These are phyloP conservation scores for Phytophthora aleatoria DNA, from an alignment of 352 stramenopile species.

Conservation along the genomic window DNA sequence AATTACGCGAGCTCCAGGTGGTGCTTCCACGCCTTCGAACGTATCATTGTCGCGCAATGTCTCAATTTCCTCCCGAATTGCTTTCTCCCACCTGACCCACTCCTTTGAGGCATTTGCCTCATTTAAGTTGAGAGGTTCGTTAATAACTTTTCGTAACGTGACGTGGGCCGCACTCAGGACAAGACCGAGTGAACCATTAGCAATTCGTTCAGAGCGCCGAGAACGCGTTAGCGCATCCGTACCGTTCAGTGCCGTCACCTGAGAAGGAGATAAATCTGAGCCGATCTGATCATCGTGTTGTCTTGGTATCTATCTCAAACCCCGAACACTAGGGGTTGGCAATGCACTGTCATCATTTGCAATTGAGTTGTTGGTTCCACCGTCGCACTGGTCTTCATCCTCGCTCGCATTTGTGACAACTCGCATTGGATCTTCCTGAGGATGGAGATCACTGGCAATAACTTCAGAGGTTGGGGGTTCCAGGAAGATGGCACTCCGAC, in stretches of 20 bases:
- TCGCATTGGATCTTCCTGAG: too few relatives aligned
- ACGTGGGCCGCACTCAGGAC: background rate
- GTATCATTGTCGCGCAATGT: conserved; percentile 8
- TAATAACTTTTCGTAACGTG: background rate
- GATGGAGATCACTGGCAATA: too few relatives aligned
- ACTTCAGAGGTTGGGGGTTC: too few relatives aligned
- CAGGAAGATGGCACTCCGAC: too few relatives aligned
- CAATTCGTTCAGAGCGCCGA: background rate
- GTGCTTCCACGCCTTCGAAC: conserved; percentile 12
- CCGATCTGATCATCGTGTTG: too few relatives aligned
- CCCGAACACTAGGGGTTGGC: too few relatives aligned
- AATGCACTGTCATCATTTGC: too few relatives aligned
- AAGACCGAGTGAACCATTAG: background rate
- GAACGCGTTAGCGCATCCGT: background rate
- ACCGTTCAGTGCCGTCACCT: background rate
- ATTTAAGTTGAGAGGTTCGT: background rate
- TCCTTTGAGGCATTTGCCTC: background rate
- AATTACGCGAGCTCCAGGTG: conserved; percentile 5
- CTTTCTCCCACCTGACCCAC: conserved; percentile 1
- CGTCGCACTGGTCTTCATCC: too few relatives aligned
- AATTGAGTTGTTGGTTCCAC: too few relatives aligned
- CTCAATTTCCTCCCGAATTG: conserved; percentile 3
- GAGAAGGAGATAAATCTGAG: background rate
- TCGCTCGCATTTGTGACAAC: too few relatives aligned
- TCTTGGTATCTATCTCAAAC: too few relatives aligned